Conservation (phyloP, 1,284 basidiomycete genomes). For the Leucoagaricus sp. region DNA sequence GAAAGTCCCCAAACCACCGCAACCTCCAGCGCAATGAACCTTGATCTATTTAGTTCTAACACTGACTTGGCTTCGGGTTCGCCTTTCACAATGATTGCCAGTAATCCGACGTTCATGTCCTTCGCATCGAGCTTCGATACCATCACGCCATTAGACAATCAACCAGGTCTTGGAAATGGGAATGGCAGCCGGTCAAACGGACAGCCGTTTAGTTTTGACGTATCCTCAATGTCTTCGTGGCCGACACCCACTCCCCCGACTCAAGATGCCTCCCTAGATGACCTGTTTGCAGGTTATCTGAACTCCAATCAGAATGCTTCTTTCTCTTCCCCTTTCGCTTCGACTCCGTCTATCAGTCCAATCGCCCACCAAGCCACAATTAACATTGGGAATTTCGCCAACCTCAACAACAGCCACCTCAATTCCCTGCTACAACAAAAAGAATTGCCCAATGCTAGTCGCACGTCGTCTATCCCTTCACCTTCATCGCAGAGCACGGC, state of each 20-base stretch:
- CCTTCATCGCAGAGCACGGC: slow-evolving; percentile 27
- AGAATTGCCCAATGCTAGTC: slow-evolving; percentile 29
- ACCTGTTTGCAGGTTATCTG: slow-evolving; percentile 62
- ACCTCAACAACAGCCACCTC: neutral
- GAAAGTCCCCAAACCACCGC: slow-evolving; percentile 52
- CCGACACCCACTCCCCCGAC: slow-evolving; percentile 35
- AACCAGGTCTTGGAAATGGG: slow-evolving; percentile 22
- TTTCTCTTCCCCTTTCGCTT: slow-evolving; percentile 40
- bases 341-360: slow-evolving; percentile 53
- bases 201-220: slow-evolving; percentile 42
- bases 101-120: slow-evolving; percentile 80
- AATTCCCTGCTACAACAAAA: slow-evolving; percentile 26
- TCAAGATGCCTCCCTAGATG: slow-evolving; percentile 49
- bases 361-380: slow-evolving; percentile 43
- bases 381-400: slow-evolving; percentile 1
- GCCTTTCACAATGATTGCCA: slow-evolving; percentile 74
- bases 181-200: slow-evolving; percentile 18
- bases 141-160: slow-evolving; percentile 31
- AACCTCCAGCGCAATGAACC: slow-evolving; percentile 56
- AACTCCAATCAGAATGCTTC: slow-evolving; percentile 41
- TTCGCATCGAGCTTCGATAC: slow-evolving; percentile 64
- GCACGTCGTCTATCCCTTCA: slow-evolving; percentile 30
- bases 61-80: slow-evolving; percentile 38
- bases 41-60: slow-evolving; percentile 57
- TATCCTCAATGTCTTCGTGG: slow-evolving; percentile 42